phyloP scores from a whole-genome alignment of 2,329 filamentous ascomycete species.

The Scedosporium boydii region DNA sequence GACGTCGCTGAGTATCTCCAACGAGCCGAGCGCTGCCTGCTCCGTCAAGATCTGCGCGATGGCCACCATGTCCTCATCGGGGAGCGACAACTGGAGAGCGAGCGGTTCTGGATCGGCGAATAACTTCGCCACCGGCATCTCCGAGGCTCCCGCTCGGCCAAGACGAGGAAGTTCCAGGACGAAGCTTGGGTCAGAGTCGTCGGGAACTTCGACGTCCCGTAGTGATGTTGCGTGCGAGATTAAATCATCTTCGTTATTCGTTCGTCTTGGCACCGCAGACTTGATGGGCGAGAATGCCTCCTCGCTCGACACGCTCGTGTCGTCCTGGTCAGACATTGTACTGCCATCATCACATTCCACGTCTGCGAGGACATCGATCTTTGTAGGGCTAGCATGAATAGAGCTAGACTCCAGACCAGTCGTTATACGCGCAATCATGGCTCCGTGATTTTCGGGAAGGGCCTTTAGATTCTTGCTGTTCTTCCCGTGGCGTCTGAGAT shows the following conservation, averaged over 20 bases:
- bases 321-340: slow-evolving; percentile 45
- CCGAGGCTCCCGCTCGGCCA: slow-evolving; percentile 36
- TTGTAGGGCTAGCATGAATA: slow-evolving; percentile 27
- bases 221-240: slow-evolving; percentile 42
- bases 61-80: slow-evolving; percentile 53
- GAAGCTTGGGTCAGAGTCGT: slow-evolving; percentile 36
- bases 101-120: slow-evolving; percentile 51
- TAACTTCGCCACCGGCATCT: slow-evolving; percentile 42
- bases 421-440: slow-evolving; percentile 27
- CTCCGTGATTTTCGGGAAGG: slow-evolving; percentile 12
- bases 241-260: slow-evolving; percentile 38
- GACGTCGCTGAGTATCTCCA: slow-evolving; percentile 22
- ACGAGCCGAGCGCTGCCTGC: slow-evolving; percentile 49
- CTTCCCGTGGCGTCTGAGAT: slow-evolving; percentile 37
- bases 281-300: slow-evolving; percentile 41
- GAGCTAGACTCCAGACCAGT: slow-evolving; percentile 23
- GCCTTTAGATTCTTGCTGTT: slow-evolving; percentile 25
- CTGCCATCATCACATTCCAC: slow-evolving; percentile 42
- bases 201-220: slow-evolving; percentile 35
- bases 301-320: slow-evolving; percentile 39
- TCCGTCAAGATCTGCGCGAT: slow-evolving; percentile 64
- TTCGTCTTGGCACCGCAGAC: slow-evolving; percentile 20
- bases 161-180: slow-evolving; percentile 39
- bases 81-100: slow-evolving; percentile 31
- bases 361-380: slow-evolving; percentile 20